phyloP scores from a whole-genome alignment of 2,329 filamentous ascomycete species.

The Neonectria magnoliae region DNA sequence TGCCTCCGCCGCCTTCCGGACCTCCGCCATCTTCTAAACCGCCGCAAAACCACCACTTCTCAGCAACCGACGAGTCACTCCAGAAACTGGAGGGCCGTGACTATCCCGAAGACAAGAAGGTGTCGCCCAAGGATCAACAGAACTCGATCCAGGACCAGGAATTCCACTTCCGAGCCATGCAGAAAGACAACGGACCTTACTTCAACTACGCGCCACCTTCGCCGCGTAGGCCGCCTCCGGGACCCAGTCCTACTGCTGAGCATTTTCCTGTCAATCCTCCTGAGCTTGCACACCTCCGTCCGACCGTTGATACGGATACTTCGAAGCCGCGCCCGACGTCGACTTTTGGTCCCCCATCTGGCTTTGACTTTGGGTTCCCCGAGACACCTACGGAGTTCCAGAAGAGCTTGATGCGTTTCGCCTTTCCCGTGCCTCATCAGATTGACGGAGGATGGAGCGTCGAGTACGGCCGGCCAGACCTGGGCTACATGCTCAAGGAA shows the following conservation, averaged over 20 bases:
- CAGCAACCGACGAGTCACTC: conserved; percentile 56
- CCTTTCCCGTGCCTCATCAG: conserved; percentile 76
- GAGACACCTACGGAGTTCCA: conserved; percentile 87
- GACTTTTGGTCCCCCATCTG: conserved; percentile 67
- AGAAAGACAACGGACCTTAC: conserved; percentile 62
- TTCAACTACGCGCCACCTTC: conserved; percentile 67
- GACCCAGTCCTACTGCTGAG: conserved; percentile 33
- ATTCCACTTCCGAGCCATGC: conserved; percentile 69
- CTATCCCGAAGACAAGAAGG: conserved; percentile 56
- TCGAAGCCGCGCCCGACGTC: conserved; percentile 59
- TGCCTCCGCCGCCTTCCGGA: conserved; percentile 45
- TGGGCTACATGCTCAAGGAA: conserved; percentile 86
- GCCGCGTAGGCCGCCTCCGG: conserved; percentile 48
- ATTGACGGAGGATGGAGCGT: conserved; percentile 87
- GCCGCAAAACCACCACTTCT: conserved; percentile 43
- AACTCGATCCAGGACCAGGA: conserved; percentile 49
- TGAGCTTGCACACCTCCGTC: conserved; percentile 68
- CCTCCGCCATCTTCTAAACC: conserved; percentile 43
- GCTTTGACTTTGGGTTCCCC: conserved; percentile 85
- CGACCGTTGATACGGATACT: conserved; percentile 47
- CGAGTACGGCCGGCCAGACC: conserved; percentile 89
- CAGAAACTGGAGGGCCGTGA: conserved; percentile 60
- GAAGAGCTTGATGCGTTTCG: conserved; percentile 89
- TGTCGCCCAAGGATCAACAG: conserved; percentile 35
- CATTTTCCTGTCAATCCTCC: conserved; percentile 55